Evolutionary conservation across 2,329 filamentous ascomycete species (phyloP).

Genomic region (Rasamsonia emersonii): DNA sequence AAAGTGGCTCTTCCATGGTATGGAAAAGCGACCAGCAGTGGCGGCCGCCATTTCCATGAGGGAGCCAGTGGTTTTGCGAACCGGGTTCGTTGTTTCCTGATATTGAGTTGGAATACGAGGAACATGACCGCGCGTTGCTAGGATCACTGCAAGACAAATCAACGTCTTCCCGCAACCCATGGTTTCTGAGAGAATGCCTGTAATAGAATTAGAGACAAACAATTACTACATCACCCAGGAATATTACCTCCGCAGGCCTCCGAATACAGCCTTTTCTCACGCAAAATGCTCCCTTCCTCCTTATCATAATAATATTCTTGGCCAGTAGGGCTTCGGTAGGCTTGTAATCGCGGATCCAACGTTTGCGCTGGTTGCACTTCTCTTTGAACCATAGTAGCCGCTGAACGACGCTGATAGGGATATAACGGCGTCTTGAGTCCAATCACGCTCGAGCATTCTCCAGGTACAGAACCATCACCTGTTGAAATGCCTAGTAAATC

Average conservation of each 20-base stretch:
- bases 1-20: conserved; percentile 64
- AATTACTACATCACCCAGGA: too few relatives aligned
- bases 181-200: conserved; percentile 38
- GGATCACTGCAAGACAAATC: conserved; percentile 68
- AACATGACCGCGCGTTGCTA: conserved; percentile 64
- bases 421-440: conserved; percentile 55
- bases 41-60: conserved; percentile 70
- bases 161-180: conserved; percentile 71
- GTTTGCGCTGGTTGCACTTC: conserved; percentile 58
- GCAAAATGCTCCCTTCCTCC: conserved; percentile 52
- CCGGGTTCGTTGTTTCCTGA: conserved; percentile 33
- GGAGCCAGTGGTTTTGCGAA: conserved; percentile 47
- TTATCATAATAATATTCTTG: conserved; percentile 61
- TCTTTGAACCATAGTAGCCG: conserved; percentile 74
- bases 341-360: conserved; percentile 65
- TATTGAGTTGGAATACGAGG: conserved; percentile 58
- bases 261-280: conserved; percentile 65
- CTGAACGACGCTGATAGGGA: conserved; percentile 70
- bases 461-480: conserved; percentile 7
- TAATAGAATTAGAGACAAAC: conserved; percentile 2
- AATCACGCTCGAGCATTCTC: conserved; percentile 16
- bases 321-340: conserved; percentile 52
- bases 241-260: conserved; percentile 63
- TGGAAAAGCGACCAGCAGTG: conserved; percentile 54
- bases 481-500: conserved; percentile 21